Conservation (phyloP, 1,139 yeast species). For the Trichomonascaceae sp. region DNA sequence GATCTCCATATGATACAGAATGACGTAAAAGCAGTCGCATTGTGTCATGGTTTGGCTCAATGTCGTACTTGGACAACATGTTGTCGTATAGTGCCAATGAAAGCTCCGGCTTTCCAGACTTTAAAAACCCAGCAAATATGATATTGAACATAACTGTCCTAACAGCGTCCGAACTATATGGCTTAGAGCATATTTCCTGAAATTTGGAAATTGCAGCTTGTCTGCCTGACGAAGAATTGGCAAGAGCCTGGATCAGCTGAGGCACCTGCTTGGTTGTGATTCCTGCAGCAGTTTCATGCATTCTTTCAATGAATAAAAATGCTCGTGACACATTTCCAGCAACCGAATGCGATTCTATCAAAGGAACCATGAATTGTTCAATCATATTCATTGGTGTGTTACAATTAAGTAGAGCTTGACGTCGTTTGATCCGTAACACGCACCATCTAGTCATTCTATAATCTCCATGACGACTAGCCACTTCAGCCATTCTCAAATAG, state of each 20-base stretch:
- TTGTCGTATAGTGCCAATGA: conserved; percentile 16
- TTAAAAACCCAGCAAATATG: conserved; percentile 16
- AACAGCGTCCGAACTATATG: conserved; percentile 17
- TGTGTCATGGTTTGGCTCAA: conserved; percentile 25
- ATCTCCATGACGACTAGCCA: conserved; percentile 25
- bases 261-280: conserved; percentile 21
- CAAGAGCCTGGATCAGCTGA: conserved; percentile 16
- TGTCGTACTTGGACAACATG: conserved; percentile 14
- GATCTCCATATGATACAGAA: conserved; percentile 10
- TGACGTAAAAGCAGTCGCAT: conserved; percentile 16
- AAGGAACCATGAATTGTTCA: conserved; percentile 17
- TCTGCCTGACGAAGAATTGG: conserved; percentile 40
- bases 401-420: conserved; percentile 11
- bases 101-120: conserved; percentile 8
- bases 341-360: conserved; percentile 27
- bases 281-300: conserved; percentile 21
- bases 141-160: conserved; percentile 26
- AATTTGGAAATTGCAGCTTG: conserved; percentile 57
- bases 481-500: conserved; percentile 24
- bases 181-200: conserved; percentile 13
- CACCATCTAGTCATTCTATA: conserved; percentile 28
- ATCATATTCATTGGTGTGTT: conserved; percentile 11
- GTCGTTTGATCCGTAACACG: conserved; percentile 19
- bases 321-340: conserved; percentile 16
- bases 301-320: conserved; percentile 17